phyloP scores from a whole-genome alignment of 202 grass and related monocot genomes.

The Saccharum hybrid region DNA sequence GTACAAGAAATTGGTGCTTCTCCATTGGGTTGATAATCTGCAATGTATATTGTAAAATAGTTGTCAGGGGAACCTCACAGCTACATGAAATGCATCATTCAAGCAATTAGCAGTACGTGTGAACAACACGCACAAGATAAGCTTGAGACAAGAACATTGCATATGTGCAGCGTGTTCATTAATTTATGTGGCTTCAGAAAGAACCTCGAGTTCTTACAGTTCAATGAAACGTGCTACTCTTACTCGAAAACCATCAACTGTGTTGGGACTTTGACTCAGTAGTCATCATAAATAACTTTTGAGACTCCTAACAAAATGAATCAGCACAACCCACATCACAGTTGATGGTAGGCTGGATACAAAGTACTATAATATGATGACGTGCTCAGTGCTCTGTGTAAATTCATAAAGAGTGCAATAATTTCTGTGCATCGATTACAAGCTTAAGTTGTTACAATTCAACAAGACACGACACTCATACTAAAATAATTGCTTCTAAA shows the following conservation, averaged over 20 bases:
- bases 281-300: not conserved
- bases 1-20: constrained; percentile 54
- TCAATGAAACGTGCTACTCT: not conserved
- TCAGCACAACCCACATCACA: not conserved
- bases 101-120: too few relatives aligned
- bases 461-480: not conserved
- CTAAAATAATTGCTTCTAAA: not conserved
- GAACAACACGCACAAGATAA: not conserved
- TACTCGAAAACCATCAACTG: not conserved
- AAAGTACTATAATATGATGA: not conserved
- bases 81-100: too few relatives aligned
- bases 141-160: not conserved
- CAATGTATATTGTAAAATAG: not conserved
- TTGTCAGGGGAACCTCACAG: too few relatives aligned
- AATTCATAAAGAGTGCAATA: not conserved
- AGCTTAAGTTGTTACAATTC: not conserved
- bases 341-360: not conserved
- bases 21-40: constrained; percentile 56
- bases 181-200: not conserved
- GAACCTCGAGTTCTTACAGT: constrained; percentile 2
- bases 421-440: not conserved
- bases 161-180: not conserved
- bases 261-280: not conserved
- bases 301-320: not conserved
- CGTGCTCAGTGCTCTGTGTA: not conserved